Percentiles rank a stretch among this genome's conserved stretches.
Evolutionary conservation across 305 asterid species (phyloP).

Genomic region (Solanum hybrid): DNA sequence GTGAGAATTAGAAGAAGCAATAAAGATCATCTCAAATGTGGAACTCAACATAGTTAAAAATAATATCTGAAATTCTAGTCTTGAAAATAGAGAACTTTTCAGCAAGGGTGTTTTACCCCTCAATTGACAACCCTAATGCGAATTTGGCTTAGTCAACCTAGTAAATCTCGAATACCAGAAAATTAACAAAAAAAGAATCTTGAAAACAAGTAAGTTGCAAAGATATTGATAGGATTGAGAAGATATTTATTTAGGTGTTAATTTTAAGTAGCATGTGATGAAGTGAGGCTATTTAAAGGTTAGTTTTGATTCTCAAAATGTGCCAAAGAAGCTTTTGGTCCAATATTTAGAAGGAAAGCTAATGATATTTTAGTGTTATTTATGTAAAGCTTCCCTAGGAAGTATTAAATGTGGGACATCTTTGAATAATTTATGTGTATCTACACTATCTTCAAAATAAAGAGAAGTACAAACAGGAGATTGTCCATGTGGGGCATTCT

Average conservation of each 20-base stretch:
- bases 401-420: not conserved
- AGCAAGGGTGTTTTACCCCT: not conserved
- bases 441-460: not conserved
- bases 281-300: not conserved
- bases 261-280: not conserved
- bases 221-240: not conserved
- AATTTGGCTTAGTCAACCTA: not conserved
- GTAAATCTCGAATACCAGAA: not conserved
- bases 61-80: rapidly evolving
- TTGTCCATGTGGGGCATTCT: not conserved
- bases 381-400: not conserved
- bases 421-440: not conserved
- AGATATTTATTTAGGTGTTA: too few species aligned
- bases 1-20: constrained; percentile 46
- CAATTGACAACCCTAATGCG: rapidly evolving
- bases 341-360: not conserved
- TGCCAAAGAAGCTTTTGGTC: not conserved
- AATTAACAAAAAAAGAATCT: not conserved
- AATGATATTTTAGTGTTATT: not conserved
- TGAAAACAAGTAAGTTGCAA: not conserved
- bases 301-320: not conserved
- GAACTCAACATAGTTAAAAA: constrained; percentile 26
- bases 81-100: not conserved
- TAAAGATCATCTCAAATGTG: constrained; percentile 31
- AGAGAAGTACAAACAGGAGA: not conserved